phyloP scores from a whole-genome alignment of 306 rosid species.

The Glycine tomentella region DNA sequence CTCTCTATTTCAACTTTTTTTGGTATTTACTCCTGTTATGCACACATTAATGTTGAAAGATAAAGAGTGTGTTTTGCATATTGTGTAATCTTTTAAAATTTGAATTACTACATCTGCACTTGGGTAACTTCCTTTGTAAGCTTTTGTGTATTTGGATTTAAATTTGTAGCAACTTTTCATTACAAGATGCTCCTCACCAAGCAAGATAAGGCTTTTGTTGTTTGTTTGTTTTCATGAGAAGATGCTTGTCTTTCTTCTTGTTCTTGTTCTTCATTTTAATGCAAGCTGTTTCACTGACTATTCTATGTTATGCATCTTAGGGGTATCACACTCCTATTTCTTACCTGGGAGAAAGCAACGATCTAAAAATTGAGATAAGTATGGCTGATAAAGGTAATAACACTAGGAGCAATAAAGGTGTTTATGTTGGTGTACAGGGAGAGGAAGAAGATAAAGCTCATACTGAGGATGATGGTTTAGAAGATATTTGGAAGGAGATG shows the following conservation, averaged over 20 bases:
- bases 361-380: conserved; percentile 37
- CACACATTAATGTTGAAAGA: not conserved
- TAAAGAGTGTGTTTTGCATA: not conserved
- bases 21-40: not conserved
- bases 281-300: conserved; percentile 42
- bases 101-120: not conserved
- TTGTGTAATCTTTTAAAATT: not conserved
- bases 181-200: conserved; percentile 6
- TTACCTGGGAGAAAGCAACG: conserved; percentile 40
- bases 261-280: not conserved
- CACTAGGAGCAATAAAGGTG: conserved; percentile 58
- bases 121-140: conserved; percentile 4
- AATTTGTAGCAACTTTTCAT: conserved; percentile 31
- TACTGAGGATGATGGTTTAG: conserved; percentile 60
- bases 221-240: conserved; percentile 10
- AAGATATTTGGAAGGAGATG: conserved; percentile 90
- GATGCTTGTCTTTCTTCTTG: conserved; percentile 7
- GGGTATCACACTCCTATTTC: conserved; percentile 47
- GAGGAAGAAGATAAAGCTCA: conserved; percentile 51
- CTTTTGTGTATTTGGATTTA: conserved; percentile 10
- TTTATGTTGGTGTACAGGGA: conserved; percentile 72
- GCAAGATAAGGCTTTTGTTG: not conserved
- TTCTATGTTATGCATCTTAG: conserved; percentile 48
- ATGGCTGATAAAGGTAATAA: conserved; percentile 38
- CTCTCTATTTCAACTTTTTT: not conserved